Conservation (phyloP, 1,284 basidiomycete species). For the Cryptococcus jaspeensis region DNA sequence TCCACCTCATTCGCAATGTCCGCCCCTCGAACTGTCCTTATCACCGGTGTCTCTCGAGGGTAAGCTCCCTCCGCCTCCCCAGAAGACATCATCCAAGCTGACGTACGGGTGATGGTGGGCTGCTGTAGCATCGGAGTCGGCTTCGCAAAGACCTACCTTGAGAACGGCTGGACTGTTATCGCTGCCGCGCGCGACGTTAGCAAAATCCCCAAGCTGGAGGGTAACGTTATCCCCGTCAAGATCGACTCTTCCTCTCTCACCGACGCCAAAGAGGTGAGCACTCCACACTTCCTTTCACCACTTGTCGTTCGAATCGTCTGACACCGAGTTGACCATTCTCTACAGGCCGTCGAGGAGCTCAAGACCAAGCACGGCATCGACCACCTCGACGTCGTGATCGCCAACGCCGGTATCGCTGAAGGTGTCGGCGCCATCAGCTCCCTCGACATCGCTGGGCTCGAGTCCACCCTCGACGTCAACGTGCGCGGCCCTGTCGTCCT, state of each 20-base stretch:
- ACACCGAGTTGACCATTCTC: neutral
- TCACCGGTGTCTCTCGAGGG: slow-evolving; percentile 14
- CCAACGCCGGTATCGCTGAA: neutral
- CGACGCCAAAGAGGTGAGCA: neutral
- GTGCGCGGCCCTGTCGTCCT: neutral
- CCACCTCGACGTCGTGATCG: neutral
- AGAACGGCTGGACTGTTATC: slow-evolving; percentile 13
- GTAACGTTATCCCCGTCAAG: neutral
- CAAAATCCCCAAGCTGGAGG: slow-evolving; percentile 7
- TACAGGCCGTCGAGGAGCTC: neutral
- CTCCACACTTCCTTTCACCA: neutral
- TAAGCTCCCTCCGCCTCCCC: neutral
- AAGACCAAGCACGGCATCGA: neutral
- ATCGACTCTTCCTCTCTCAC: neutral
- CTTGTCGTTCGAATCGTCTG: too few species aligned
- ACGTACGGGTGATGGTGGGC: slow-evolving; percentile 1
- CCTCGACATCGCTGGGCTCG: neutral
- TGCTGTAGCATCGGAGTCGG: slow-evolving; percentile 4
- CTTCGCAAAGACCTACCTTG: slow-evolving; percentile 1
- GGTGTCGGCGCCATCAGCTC: neutral
- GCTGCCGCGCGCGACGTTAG: slow-evolving; percentile 8
- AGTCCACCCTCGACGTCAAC: neutral
- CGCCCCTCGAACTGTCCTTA: slow-evolving; percentile 2
- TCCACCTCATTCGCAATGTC: neutral
- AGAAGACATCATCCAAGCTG: too few species aligned